These are phyloP conservation scores for Scheffersomyces segobiensis DNA, from an alignment of 1,139 yeast genomes.

Conservation along the genomic window DNA sequence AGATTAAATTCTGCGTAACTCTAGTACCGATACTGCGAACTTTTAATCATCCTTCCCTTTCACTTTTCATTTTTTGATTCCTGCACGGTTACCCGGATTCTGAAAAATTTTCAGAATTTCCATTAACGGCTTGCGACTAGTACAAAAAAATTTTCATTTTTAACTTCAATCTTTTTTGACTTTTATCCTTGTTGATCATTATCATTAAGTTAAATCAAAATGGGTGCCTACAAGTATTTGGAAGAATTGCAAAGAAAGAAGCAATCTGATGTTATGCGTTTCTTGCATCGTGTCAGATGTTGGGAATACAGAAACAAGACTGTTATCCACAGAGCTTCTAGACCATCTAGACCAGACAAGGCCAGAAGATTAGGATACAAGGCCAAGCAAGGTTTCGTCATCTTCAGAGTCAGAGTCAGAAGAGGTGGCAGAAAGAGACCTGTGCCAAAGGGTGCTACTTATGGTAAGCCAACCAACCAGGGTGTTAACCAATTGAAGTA, in stretches of 20 bases:
- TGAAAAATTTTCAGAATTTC: conserved; percentile 1
- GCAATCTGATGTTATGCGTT: conserved; percentile 99
- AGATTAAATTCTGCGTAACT: not conserved
- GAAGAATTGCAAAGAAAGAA: conserved; percentile 99
- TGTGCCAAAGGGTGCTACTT: conserved; percentile 99
- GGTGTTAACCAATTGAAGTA: conserved; percentile 99
- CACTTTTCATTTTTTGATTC: not conserved
- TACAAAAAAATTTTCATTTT: not conserved
- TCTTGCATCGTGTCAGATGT: conserved; percentile 99
- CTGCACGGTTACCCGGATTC: not conserved
- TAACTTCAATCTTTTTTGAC: not conserved
- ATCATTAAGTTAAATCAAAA: conserved; percentile 30
- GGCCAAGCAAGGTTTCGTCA: conserved; percentile 99
- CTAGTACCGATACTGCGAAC: not conserved
- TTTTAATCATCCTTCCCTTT: not conserved
- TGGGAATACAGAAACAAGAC: conserved; percentile 99
- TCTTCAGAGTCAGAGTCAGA: conserved; percentile 99
- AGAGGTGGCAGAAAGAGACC: conserved; percentile 99
- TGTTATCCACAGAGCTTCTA: conserved; percentile 98
- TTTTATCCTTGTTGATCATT: conserved; percentile 13
- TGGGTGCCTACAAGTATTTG: conserved; percentile 99
- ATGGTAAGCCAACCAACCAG: conserved; percentile 99
- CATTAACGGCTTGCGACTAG: not conserved
- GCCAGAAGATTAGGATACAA: conserved; percentile 99
- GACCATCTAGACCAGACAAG: conserved; percentile 99